Percentiles rank a stretch among this genome's conserved stretches.
Evolutionary conservation across 2,329 filamentous ascomycete species (phyloP).

Genomic region (Calonectria pauciramosa): DNA sequence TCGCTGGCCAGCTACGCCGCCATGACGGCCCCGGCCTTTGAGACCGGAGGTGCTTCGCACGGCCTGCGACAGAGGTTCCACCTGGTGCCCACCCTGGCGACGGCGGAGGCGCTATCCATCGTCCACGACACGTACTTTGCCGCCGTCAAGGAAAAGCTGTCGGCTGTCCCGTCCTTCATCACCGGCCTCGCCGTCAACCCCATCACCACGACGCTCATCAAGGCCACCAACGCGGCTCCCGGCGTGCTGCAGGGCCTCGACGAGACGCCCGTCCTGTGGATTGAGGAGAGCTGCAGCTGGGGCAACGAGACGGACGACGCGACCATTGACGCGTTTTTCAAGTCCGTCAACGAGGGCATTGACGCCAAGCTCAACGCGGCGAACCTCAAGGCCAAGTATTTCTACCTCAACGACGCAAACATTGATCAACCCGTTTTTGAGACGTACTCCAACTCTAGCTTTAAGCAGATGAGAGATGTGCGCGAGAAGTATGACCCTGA

Average conservation of each 20-base stretch:
- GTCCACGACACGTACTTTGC: neutral
- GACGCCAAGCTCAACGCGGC: neutral
- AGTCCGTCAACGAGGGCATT: neutral
- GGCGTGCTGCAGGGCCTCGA: neutral
- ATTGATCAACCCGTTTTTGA: neutral
- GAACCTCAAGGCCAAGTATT: neutral
- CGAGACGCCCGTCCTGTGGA: neutral
- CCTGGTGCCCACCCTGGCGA: neutral
- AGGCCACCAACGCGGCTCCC: neutral
- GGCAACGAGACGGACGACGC: neutral
- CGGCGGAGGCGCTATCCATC: neutral
- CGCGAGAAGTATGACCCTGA: neutral
- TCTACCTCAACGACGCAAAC: neutral
- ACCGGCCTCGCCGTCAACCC: neutral
- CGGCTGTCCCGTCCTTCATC: neutral
- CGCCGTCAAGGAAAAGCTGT: neutral
- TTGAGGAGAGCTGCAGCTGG: neutral
- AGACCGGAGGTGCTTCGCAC: neutral
- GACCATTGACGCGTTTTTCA: neutral
- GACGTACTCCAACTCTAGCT: neutral
- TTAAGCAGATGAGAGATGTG: neutral
- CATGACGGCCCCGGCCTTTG: neutral
- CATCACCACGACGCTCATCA: neutral
- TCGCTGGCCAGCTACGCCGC: neutral
- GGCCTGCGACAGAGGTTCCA: neutral